A percentile compares a stretch with the other conserved stretches of the same genome.
phyloP scores from a whole-genome alignment of 2,329 filamentous ascomycete genomes.

The Pseudogymnoascus sp. region DNA sequence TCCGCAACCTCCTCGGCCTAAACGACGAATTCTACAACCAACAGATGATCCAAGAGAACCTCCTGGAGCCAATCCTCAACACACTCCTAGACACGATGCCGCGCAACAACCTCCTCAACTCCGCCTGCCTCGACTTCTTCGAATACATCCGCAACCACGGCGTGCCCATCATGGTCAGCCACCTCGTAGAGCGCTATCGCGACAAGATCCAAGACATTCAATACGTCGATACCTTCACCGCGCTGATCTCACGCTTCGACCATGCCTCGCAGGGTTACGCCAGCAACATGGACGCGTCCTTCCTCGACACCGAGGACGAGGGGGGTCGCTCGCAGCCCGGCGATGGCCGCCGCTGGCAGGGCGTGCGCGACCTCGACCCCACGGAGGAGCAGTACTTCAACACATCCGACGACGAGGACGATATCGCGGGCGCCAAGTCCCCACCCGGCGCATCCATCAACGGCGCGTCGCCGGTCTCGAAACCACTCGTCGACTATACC shows the following conservation, averaged over 20 bases:
- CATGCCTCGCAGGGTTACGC: conserved; percentile 60
- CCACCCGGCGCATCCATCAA: conserved; percentile 40
- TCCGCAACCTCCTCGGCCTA: conserved; percentile 74
- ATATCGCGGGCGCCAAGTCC: conserved; percentile 38
- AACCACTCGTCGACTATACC: conserved; percentile 81
- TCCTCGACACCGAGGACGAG: conserved; percentile 60
- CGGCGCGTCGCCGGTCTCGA: conserved; percentile 53
- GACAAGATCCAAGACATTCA: conserved; percentile 67
- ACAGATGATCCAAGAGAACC: conserved; percentile 70
- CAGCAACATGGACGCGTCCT: conserved; percentile 56
- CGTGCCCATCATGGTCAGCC: conserved; percentile 70
- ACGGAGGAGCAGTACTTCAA: conserved; percentile 94
- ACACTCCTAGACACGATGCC: conserved; percentile 80
- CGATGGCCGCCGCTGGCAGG: conserved; percentile 54
- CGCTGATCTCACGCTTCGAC: conserved; percentile 69
- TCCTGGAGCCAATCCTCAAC: conserved; percentile 77
- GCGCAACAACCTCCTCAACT: conserved; percentile 86
- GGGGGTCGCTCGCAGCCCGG: conserved; percentile 37
- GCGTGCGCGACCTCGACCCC: conserved; percentile 73
- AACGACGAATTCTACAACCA: conserved; percentile 88
- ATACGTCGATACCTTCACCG: conserved; percentile 78
- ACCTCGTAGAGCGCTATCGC: conserved; percentile 77
- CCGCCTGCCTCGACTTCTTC: conserved; percentile 88
- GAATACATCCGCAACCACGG: conserved; percentile 79
- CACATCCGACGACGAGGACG: conserved; percentile 77